phyloP scores from a whole-genome alignment of 176 grass and related monocot species.

The Pharus latifolius region DNA sequence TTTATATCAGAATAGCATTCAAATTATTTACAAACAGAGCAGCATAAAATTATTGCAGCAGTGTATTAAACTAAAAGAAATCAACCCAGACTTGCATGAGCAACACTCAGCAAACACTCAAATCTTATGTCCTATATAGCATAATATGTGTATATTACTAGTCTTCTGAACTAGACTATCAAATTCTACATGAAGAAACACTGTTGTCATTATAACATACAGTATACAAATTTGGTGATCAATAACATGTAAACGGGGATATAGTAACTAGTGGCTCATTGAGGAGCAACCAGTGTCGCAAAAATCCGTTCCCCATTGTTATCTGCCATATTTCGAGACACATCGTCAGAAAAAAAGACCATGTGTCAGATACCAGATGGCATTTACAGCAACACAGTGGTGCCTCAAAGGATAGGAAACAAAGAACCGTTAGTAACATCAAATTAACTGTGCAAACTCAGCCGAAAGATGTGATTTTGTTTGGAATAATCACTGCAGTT shows the following conservation, averaged over 20 bases:
- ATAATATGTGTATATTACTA: too few relatives aligned
- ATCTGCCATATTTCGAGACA: constrained; percentile 3
- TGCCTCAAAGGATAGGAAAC: too few relatives aligned
- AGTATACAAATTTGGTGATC: too few relatives aligned
- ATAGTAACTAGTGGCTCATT: constrained; percentile 4
- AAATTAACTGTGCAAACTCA: neutral
- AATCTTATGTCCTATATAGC: too few relatives aligned
- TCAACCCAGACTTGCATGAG: neutral
- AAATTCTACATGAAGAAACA: too few relatives aligned
- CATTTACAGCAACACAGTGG: neutral
- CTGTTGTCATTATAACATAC: too few relatives aligned
- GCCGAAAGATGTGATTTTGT: constrained; percentile 12
- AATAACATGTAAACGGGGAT: neutral
- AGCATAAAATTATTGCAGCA: too few relatives aligned
- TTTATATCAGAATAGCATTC: neutral
- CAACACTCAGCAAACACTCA: neutral
- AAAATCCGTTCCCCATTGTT: neutral
- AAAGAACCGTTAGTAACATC: neutral
- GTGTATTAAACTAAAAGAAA: neutral
- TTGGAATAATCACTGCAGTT: constrained; percentile 7
- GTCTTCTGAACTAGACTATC: too few relatives aligned
- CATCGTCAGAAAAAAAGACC: neutral
- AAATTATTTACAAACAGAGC: too few relatives aligned
- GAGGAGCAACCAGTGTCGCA: neutral
- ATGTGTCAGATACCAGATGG: constrained; percentile 4